Evolutionary conservation across 495 filamentous ascomycete species (phyloP).

Genomic region (Parachaetomium inaequale): DNA sequence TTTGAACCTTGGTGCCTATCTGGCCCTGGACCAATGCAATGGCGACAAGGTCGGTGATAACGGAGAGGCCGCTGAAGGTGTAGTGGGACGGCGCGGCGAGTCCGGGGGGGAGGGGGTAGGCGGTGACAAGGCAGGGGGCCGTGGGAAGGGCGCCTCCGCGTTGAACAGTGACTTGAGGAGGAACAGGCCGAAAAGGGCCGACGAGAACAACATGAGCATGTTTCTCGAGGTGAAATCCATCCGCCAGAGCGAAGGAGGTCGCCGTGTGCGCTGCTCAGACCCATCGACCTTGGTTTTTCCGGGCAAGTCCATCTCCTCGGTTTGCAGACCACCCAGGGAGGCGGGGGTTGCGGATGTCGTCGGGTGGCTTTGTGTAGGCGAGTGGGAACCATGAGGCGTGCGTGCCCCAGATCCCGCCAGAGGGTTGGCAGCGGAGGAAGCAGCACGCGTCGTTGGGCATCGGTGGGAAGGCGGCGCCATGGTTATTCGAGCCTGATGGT

Average conservation of each 20-base stretch:
- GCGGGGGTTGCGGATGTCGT: neutral
- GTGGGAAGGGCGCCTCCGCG: neutral
- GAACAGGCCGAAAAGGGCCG: neutral
- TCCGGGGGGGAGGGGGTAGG: neutral
- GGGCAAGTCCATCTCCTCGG: too few relatives aligned
- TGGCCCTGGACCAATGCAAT: neutral
- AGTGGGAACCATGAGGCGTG: neutral
- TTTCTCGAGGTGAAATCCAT: neutral
- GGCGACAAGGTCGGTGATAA: neutral
- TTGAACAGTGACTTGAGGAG: neutral
- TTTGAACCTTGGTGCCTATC: neutral
- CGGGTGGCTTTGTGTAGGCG: neutral
- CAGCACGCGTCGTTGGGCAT: neutral
- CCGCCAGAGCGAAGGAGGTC: neutral
- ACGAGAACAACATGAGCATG: neutral
- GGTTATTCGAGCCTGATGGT: neutral
- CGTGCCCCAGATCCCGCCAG: neutral
- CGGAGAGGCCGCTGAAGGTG: neutral
- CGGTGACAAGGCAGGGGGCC: neutral
- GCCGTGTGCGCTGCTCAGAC: neutral
- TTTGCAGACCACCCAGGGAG: too few relatives aligned
- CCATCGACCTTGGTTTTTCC: too few relatives aligned
- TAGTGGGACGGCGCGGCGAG: neutral
- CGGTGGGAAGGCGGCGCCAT: neutral
- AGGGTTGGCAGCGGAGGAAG: neutral